Conservation (phyloP, 202 grass and related monocot species). For the Zizania palustris region DNA sequence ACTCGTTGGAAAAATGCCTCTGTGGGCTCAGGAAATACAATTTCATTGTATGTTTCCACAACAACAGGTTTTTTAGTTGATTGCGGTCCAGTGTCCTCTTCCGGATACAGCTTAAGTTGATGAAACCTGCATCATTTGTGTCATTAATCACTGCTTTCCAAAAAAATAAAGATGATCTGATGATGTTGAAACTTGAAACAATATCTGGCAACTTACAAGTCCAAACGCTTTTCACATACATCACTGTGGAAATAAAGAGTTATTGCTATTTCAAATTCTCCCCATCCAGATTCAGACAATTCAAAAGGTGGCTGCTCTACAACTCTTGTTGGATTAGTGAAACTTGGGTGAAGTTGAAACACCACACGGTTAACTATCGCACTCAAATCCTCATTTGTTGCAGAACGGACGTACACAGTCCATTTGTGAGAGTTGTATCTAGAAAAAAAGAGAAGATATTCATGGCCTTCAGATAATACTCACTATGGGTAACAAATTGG, state of each 20-base stretch:
- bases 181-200: too few relatives aligned
- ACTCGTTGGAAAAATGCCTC: slow-evolving; percentile 81
- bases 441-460: slow-evolving; percentile 2
- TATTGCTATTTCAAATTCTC: slow-evolving; percentile 95
- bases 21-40: slow-evolving; percentile 76
- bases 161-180: not conserved
- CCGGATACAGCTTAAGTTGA: slow-evolving; percentile 82
- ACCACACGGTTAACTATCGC: slow-evolving; percentile 80
- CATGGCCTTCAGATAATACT: not conserved
- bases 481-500: not conserved
- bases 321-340: slow-evolving; percentile 83
- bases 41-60: slow-evolving; percentile 78
- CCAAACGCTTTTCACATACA: slow-evolving; percentile 81
- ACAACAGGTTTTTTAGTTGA: slow-evolving; percentile 90
- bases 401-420: slow-evolving; percentile 77
- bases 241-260: slow-evolving; percentile 87
- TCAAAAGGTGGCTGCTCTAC: slow-evolving; percentile 83
- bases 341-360: slow-evolving; percentile 97
- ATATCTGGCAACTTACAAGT: slow-evolving; percentile 58
- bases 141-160: slow-evolving; percentile 9
- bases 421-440: slow-evolving; percentile 95
- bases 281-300: slow-evolving; percentile 92
- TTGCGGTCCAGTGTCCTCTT: slow-evolving; percentile 69
- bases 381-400: slow-evolving; percentile 85
- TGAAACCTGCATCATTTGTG: slow-evolving; percentile 60